Base-by-base conservation (phyloP, 2,329 filamentous ascomycete genomes). In the Diaporthe capsici region DNA sequence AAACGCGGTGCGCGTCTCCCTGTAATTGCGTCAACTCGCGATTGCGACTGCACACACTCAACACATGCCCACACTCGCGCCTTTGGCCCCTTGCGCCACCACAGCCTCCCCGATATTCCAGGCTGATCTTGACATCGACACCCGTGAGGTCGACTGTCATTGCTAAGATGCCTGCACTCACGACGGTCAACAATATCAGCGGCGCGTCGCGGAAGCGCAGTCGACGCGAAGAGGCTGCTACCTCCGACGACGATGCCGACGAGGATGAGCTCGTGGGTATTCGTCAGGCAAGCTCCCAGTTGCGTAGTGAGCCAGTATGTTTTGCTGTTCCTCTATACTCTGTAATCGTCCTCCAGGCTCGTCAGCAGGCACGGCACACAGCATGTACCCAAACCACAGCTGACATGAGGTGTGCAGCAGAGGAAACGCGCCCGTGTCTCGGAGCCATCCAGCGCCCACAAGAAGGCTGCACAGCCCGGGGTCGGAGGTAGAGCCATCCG, bases 141-240 rank as follows among this genome's bases (percentile, higher is more conserved):
- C n/a, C 49, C 3, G 25, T 25, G 51, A 55, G 28, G 34, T 42
- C 34, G 34, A 42, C 10, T 28, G 37, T 70, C 10, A 53, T 37
- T 28, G 61, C 49, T 31, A 77, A 55, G 39, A 84, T 84, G 83
- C 80, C 82, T 10, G 78, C 77, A 6, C 79, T 78, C 60, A 82
- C 82, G 57, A 83, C 82, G 1, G 75, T 79, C 25, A 79, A 80
- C 57, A 75, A 77, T 65, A 71, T 79, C 34, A 79, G 75, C 71
- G 77, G 77, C 71, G 74, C 80, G 34, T 80, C 80, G 8, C 76
- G 82, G 34, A 90, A 90, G 81, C 86, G 88, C 77, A 82, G 84
- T 31, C 84, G 86, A 58, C 83, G 79, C 68, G 81, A 85, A 28
- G 80, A 80, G 42, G 80, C 81, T 10, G 79, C 78, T 67, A 81